Base-by-base conservation (phyloP, 2,329 filamentous ascomycete genomes). In the Fusarium globosum region DNA sequence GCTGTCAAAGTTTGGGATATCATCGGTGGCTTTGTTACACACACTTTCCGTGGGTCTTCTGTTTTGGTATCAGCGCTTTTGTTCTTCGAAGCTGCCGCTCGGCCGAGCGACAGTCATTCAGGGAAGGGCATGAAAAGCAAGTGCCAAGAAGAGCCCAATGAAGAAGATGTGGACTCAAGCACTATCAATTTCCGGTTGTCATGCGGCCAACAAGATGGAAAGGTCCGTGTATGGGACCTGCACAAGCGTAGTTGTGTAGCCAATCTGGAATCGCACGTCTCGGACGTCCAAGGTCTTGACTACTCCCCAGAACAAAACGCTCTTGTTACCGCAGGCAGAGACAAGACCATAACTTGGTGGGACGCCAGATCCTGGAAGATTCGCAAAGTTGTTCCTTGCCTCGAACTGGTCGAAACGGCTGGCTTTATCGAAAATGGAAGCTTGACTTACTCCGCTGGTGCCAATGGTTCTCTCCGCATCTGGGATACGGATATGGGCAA, bases 1-100 rank as follows among this genome's bases (percentile, higher is more conserved):
- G 90, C 93, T 2, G 94, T 98, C 77, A 99, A 99, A 82, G 92
- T 99, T 59, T 99, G 96, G 96, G 96, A 99, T 83, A 94, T 99
- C 68, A 87, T 88, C 56, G 94, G 92, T 49, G 96, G 96, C 28
- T 98, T 93, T 82, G 91, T 95, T 38, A 99, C 97, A 35, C 96
- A 99, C 82, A 97, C 94, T 1, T 97, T 99, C 82, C 93, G 96
- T 76, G 95, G 95, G 3, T 96, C 97, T 64, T 95, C 95, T 68
- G 95, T 96, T 15, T 88, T 99, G 28, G 90, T 99, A 9, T 97
- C 96, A 18, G 94, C 96, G 0, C 86, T 99, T 23, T 92, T 92
- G 77, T 98, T 99, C 83, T 99, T 98, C 81, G 92, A 97, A 79
- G 86, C 94, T 21, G 87, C 91, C 30, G 82, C 84, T 71, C 76